These are phyloP conservation scores for Aureobasidium lini DNA, from an alignment of 2,329 filamentous ascomycete genomes.

Conservation along the genomic window DNA sequence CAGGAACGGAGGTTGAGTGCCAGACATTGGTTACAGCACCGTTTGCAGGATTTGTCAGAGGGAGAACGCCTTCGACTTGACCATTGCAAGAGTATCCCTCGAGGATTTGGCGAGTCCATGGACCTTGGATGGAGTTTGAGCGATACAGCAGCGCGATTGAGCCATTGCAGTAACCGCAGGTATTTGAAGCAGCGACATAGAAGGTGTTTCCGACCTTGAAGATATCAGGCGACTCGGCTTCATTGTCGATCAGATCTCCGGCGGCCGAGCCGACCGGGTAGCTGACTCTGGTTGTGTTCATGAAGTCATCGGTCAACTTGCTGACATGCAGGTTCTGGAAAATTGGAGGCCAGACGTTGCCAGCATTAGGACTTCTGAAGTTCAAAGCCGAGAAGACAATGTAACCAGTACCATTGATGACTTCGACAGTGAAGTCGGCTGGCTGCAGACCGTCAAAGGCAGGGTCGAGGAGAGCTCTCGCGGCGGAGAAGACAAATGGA, in stretches of 20 bases:
- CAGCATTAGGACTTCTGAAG: slow-evolving; percentile 19
- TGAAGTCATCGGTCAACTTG: slow-evolving; percentile 17
- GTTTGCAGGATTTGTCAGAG: slow-evolving; percentile 15
- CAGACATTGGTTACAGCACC: slow-evolving; percentile 18
- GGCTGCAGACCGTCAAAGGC: slow-evolving; percentile 18
- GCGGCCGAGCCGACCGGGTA: slow-evolving; percentile 18
- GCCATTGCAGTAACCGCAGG: slow-evolving; percentile 23
- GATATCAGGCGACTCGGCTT: slow-evolving; percentile 21
- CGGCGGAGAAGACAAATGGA: slow-evolving; percentile 18
- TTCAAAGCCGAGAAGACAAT: slow-evolving; percentile 22
- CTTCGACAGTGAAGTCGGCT: slow-evolving; percentile 20
- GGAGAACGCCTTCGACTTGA: slow-evolving; percentile 21
- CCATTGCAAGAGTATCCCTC: slow-evolving; percentile 21
- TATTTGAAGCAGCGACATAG: slow-evolving; percentile 20
- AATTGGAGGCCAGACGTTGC: slow-evolving; percentile 21
- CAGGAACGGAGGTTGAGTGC: slow-evolving; percentile 20
- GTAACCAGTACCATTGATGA: slow-evolving; percentile 18
- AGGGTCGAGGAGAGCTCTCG: slow-evolving; percentile 18
- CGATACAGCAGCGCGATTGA: slow-evolving; percentile 20
- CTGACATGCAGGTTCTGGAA: slow-evolving; percentile 21
- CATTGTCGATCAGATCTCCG: slow-evolving; percentile 19
- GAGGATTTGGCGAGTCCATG: slow-evolving; percentile 22
- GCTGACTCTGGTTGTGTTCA: slow-evolving; percentile 19
- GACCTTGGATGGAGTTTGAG: slow-evolving; percentile 18
- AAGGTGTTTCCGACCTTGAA: slow-evolving; percentile 18